Percentiles rank a stretch among this genome's conserved stretches.
Evolutionary conservation across 495 filamentous ascomycete genomes (phyloP).

Genomic region (Lasiosphaeria hispida): DNA sequence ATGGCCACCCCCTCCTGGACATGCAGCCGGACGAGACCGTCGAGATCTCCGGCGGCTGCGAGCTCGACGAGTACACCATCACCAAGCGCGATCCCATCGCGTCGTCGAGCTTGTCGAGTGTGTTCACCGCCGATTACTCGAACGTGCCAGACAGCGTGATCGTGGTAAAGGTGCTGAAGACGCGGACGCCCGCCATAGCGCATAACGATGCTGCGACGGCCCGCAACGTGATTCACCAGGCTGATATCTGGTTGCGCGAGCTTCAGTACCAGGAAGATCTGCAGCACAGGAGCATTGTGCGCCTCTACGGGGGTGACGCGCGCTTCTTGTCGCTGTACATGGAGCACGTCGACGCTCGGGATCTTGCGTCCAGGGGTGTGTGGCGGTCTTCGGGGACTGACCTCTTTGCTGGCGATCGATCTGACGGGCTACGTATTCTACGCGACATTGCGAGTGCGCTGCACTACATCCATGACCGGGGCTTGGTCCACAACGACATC

Average conservation of each 20-base stretch:
- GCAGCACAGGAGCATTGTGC: constrained; percentile 47
- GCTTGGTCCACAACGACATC: constrained; percentile 51
- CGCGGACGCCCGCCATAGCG: constrained; percentile 30
- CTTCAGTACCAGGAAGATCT: constrained; percentile 46
- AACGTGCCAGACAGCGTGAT: constrained; percentile 43
- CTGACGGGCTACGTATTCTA: constrained; percentile 44
- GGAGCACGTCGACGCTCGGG: constrained; percentile 50
- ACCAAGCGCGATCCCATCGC: constrained; percentile 47
- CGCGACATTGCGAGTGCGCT: constrained; percentile 45
- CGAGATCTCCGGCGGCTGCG: constrained; percentile 38
- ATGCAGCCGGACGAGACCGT: constrained; percentile 42
- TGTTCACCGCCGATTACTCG: constrained; percentile 50
- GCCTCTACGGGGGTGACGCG: constrained; percentile 47
- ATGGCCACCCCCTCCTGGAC: constrained; percentile 46
- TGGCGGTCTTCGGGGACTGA: constrained; percentile 42
- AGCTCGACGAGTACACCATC: constrained; percentile 44
- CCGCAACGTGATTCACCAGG: constrained; percentile 48
- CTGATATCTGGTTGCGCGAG: constrained; percentile 50
- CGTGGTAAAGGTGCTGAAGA: constrained; percentile 52
- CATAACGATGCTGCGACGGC: constrained; percentile 37
- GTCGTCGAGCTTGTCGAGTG: constrained; percentile 42
- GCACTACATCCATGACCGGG: constrained; percentile 45
- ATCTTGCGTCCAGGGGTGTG: constrained; percentile 37
- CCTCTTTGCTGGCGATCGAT: constrained; percentile 38
- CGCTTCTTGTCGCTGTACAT: constrained; percentile 50